A percentile compares a stretch with the other conserved stretches of the same genome.
Evolutionary conservation across 306 rosid species (phyloP).

Genomic region (Vigna mungo): DNA sequence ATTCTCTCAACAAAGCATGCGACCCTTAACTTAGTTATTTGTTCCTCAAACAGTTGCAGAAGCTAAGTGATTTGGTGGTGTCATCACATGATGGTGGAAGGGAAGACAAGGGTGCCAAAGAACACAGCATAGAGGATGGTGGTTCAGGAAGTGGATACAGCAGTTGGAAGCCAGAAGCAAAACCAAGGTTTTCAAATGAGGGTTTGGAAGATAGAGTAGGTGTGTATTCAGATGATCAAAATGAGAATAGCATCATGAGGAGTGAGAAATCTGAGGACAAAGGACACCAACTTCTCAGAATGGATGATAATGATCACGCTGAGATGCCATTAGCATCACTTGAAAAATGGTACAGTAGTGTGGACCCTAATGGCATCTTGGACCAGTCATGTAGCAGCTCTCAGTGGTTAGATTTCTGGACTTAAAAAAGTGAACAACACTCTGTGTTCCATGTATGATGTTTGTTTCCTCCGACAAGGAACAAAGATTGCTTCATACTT

Average conservation of each 20-base stretch:
- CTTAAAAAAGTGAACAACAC: slow-evolving; percentile 43
- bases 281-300: slow-evolving; percentile 52
- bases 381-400: slow-evolving; percentile 62
- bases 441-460: slow-evolving; percentile 36
- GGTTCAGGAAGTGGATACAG: slow-evolving; percentile 53
- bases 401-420: slow-evolving; percentile 77
- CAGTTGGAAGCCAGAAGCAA: slow-evolving; percentile 44
- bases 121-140: slow-evolving; percentile 47
- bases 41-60: slow-evolving; percentile 62
- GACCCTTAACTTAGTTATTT: slow-evolving; percentile 8
- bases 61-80: slow-evolving; percentile 56
- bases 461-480: slow-evolving; percentile 37
- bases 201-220: slow-evolving; percentile 48
- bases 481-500: slow-evolving; percentile 35
- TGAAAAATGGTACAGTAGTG: slow-evolving; percentile 64
- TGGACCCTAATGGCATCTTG: slow-evolving; percentile 55
- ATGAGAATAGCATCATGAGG: slow-evolving; percentile 39
- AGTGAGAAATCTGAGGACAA: slow-evolving; percentile 47
- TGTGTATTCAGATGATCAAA: slow-evolving; percentile 44
- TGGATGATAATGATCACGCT: slow-evolving; percentile 44
- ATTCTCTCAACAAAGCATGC: slow-evolving; percentile 8
- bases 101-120: slow-evolving; percentile 43
- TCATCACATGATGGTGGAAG: slow-evolving; percentile 43
- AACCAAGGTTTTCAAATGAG: slow-evolving; percentile 44
- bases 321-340: slow-evolving; percentile 57